Conservation (phyloP, 768 basidiomycete species). For the Russula foetens region DNA sequence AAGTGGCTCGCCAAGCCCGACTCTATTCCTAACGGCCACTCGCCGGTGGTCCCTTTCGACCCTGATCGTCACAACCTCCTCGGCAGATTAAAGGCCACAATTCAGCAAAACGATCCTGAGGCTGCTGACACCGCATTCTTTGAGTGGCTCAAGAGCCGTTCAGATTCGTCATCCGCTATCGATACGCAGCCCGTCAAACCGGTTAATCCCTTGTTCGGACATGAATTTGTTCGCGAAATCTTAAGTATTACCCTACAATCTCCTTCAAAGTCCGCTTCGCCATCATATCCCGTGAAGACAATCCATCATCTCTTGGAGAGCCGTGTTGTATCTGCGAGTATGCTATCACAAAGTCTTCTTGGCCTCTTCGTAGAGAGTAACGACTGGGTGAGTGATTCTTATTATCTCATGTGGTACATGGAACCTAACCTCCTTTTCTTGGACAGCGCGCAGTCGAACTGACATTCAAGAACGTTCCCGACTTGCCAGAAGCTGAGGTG, state of each 20-base stretch:
- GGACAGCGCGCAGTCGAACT: conserved; percentile 34
- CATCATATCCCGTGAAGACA: conserved; percentile 48
- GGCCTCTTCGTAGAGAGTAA: conserved; percentile 40
- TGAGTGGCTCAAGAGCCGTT: conserved; percentile 41
- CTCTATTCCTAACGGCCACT: conserved; percentile 2
- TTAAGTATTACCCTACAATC: conserved; percentile 43
- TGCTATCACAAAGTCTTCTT: conserved; percentile 56
- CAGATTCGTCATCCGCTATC: neutral
- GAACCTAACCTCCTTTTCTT: neutral
- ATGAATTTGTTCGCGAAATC: conserved; percentile 54
- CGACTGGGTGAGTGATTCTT: conserved; percentile 54
- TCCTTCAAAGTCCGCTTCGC: conserved; percentile 25
- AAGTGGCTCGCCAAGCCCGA: conserved; percentile 37
- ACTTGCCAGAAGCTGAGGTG: conserved; percentile 60
- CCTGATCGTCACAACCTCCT: conserved; percentile 29
- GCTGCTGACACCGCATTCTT: conserved; percentile 54
- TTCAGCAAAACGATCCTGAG: conserved; percentile 39
- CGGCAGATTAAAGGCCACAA: conserved; percentile 30
- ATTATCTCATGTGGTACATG: neutral
- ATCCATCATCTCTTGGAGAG: conserved; percentile 50
- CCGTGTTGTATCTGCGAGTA: conserved; percentile 46
- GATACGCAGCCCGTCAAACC: neutral
- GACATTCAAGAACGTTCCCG: conserved; percentile 46
- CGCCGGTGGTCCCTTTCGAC: conserved; percentile 16
- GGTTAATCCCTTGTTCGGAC: conserved; percentile 24